Base-by-base conservation (phyloP, 169 alveolate species). In the Plasmodium vinckei region DNA sequence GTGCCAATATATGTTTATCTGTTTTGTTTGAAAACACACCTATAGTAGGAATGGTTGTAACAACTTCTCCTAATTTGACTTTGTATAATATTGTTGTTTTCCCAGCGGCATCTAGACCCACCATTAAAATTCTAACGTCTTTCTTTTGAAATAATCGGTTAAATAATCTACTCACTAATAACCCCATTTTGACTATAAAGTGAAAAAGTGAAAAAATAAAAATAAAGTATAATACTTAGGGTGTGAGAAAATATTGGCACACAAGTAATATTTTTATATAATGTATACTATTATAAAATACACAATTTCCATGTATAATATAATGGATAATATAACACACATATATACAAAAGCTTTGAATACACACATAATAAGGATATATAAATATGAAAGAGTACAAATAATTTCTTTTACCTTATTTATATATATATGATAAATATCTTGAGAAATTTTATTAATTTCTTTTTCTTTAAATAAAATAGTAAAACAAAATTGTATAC, bases 81-180 rank as follows among this genome's bases (percentile, higher is more conserved):
- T 98, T 97, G 96, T 98, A 97, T 67, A 98, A 93, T 68, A 98
- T 98, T 39, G 99, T 98, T 57, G 99, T 98, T 93, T 98, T 98
- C 25, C 99, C 99, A 15, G 99, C 99, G 44, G 99, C 99, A 93
- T 98, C 99, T 47, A 98, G 95, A 23, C 99, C 99, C 39, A 98
- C 98, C 95, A 98, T 97, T 67, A 98, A 95, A 54, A 98, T 97
- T 73, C 99, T 96, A 95, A 97, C 97, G 68, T 97, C 99, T 94
- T 95, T 96, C 94, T 97, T 96, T 64, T 98, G 97, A 68, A 96
- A 92, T 72, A 97, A 84, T 46, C 97, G 93, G 71, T 92, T 79
- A 91, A 94, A 94, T 61, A 97, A 79, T 92, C 95, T 93, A 79
- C 97, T 92, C 64, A 97, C 87, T 54, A 94, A 79, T 65, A 87